Evolutionary conservation across 768 basidiomycete genomes (phyloP), one percentile per base, ranked within the genome.

Genomic region (Boletus subparvulus): DNA sequence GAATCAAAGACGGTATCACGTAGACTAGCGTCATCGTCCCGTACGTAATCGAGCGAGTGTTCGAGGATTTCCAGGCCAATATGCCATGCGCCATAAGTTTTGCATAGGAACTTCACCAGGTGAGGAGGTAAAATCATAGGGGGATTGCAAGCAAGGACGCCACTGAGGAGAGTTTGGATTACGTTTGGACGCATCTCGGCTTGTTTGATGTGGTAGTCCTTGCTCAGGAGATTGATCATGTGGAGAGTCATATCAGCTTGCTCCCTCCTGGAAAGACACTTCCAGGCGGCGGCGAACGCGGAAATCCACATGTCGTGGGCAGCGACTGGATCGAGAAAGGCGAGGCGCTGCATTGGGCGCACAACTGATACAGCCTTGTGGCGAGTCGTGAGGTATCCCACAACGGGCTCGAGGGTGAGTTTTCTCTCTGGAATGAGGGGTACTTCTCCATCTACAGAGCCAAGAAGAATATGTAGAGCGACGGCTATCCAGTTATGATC

Each of bases 21-120:
- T 16, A 94, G 77, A 33, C 81, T 80, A 32, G 83, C 78, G 58
- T 97, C 92, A 54, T 94, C 90, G 43, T 94, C 91, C 47, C 87
- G 85, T 30, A 87, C 79, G 48, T 84, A 75, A 37, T 94, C 91
- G 58, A 94, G 76, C n/a, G 91, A 87, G 30, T 80, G 76, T 60
- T 87, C 86, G 4, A 99, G 81, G 33, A 96, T 84, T 69, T 98
- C 95, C 54, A 96, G 74, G 4, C 86, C 85, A 47, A 88, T 83
- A 69, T 97, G 90, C 95, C 96, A 98, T n/a, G 92, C 91, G 39
- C 92, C 88, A 71, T 90, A 99, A 0, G 92, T 92, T 74, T 98
- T 97, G 17, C 92, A 93, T 35, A 98, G 85, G 69, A 94, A 99
- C 69, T 98, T 98, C 63, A 98, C 82, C 36, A 99, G 84, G 65